Evolutionary conservation across 345 rosid species (phyloP).

Genomic region (Viola odorata): DNA sequence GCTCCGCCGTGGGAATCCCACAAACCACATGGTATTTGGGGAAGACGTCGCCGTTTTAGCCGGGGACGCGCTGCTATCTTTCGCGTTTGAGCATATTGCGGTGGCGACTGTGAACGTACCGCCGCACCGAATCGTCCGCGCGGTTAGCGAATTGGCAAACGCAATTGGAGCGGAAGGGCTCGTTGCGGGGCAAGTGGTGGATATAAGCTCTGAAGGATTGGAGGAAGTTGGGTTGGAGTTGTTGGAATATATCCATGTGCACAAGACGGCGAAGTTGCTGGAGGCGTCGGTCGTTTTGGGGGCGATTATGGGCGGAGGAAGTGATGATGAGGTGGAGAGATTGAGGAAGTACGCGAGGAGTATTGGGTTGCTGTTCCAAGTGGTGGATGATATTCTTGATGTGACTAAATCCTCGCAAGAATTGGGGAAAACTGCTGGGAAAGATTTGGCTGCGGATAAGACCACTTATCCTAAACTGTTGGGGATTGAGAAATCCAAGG

Average conservation of each 20-base stretch:
- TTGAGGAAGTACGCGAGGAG: slow-evolving; percentile 65
- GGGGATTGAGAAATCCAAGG: slow-evolving; percentile 71
- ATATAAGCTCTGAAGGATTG: slow-evolving; percentile 58
- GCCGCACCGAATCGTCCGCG: slow-evolving; percentile 46
- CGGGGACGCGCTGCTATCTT: slow-evolving; percentile 79
- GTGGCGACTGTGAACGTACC: slow-evolving; percentile 44
- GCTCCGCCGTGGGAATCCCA: slow-evolving; percentile 90
- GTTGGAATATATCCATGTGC: slow-evolving; percentile 79
- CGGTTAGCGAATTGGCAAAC: slow-evolving; percentile 63
- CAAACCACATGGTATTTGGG: slow-evolving; percentile 79
- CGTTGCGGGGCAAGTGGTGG: slow-evolving; percentile 90
- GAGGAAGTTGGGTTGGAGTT: slow-evolving; percentile 52
- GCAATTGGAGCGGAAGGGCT: slow-evolving; percentile 62
- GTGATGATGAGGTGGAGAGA: slow-evolving; percentile 60
- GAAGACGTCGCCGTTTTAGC: slow-evolving; percentile 82
- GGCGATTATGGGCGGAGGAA: slow-evolving; percentile 75
- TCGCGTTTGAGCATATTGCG: slow-evolving; percentile 73
- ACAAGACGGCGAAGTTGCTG: slow-evolving; percentile 78
- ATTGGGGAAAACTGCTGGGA: slow-evolving; percentile 91
- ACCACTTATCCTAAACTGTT: slow-evolving; percentile 74
- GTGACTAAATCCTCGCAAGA: slow-evolving; percentile 76
- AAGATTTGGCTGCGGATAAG: slow-evolving; percentile 84
- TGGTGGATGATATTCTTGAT: slow-evolving; percentile 94
- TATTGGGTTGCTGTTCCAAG: slow-evolving; percentile 82
- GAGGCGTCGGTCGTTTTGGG: slow-evolving; percentile 80